Base-by-base conservation (phyloP, 129 eudicot species). In the Gnaphalium uliginosum region DNA sequence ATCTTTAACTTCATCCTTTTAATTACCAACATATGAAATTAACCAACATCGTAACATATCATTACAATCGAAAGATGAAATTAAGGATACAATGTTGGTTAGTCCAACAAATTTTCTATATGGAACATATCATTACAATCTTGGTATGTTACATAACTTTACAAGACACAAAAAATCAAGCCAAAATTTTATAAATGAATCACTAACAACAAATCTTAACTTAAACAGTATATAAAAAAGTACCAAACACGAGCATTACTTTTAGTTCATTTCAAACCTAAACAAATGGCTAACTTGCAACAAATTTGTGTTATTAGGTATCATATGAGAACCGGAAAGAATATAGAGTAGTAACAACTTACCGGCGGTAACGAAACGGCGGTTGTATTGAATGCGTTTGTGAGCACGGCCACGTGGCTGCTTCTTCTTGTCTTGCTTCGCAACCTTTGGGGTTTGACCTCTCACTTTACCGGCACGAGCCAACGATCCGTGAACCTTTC, bases 321-420 rank as follows among this genome's bases (percentile, higher is more conserved):
- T 7, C 39, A 35, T 35, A 35, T 7, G 9, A 35, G n/a, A 14
- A 14, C 8, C 1, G 7, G 6, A 5, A 17, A 51, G 8, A 14
- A 5, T 5, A 26, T 26, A 60, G 5, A 25, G 68, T 53, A 4
- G 1, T 21, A 26, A 60, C 24, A 41, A 59, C 60, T 30, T 70
- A 86, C 90, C 90, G 58, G 90, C 90, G 35, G 90, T 86, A 77
- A 86, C 90, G 46, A 86, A 86, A 6, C 90, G 85, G 75, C 90
- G 80, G 80, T 83, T 86, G 90, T 86, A 86, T 48, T 86, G 90
- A 19, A 83, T 80, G 24, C 90, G 86, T 76, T 86, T 86, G 84
- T 86, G 87, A 58, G 90, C 90, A 72, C 90, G 87, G 4, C 90
- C 90, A 17, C 87, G 74, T 4, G 90, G 90, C 86, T 86, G 73